A percentile compares a stretch with the other conserved stretches of the same genome.
phyloP scores from a whole-genome alignment of 805 yeast species.

The Cyberlindnera subsufficiens region DNA sequence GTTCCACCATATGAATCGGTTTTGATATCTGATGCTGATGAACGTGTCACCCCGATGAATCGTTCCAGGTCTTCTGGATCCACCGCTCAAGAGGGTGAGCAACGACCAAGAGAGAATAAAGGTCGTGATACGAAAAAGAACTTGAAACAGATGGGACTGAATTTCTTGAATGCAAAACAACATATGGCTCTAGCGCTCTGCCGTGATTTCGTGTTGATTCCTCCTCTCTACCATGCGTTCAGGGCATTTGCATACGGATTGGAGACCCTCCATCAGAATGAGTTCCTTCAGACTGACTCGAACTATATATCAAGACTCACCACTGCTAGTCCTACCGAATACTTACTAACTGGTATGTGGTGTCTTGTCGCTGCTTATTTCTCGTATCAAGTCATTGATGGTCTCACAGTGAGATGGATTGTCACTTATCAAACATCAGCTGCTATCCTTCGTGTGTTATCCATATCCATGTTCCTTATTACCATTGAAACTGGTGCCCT shows the following conservation, averaged over 20 bases:
- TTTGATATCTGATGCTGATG: too few relatives aligned
- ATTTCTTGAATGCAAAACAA: conserved; percentile 67
- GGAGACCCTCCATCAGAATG: conserved; percentile 1
- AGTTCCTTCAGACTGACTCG: neutral
- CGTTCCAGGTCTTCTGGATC: too few relatives aligned
- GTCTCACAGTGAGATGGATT: conserved; percentile 89
- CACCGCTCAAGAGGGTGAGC: neutral
- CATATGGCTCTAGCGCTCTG: conserved; percentile 74
- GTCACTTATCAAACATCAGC: conserved; percentile 86
- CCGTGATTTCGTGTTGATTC: conserved; percentile 68
- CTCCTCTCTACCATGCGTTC: conserved; percentile 52
- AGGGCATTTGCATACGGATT: conserved; percentile 30
- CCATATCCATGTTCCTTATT: conserved; percentile 71
- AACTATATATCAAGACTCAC: conserved; percentile 28
- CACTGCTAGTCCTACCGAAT: conserved; percentile 68
- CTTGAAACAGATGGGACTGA: conserved; percentile 59
- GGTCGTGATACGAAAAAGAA: conserved; percentile 3
- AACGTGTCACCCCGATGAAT: too few relatives aligned
- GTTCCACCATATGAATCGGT: too few relatives aligned
- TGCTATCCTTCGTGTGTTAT: conserved; percentile 79
- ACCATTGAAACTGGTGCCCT: conserved; percentile 65
- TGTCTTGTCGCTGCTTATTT: conserved; percentile 83
- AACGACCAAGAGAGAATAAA: neutral
- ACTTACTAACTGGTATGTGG: conserved; percentile 85
- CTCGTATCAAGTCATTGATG: conserved; percentile 79